Evolutionary conservation across 1,139 yeast species (phyloP).

Genomic region (Candida sanyaensis): DNA sequence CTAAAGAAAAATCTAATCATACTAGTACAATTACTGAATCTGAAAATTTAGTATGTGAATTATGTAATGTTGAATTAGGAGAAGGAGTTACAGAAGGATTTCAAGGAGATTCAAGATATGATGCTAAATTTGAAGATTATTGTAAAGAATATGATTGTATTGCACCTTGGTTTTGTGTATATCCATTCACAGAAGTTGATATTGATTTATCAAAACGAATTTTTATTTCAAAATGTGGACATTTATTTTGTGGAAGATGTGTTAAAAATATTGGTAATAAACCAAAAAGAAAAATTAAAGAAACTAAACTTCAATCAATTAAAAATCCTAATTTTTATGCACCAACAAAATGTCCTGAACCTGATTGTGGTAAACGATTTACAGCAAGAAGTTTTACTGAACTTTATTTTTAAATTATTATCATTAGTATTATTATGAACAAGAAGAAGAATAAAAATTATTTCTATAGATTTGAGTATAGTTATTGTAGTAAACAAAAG

Average conservation of each 20-base stretch:
- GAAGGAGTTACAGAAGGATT: conserved; percentile 65
- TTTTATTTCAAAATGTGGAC: conserved; percentile 78
- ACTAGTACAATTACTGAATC: conserved; percentile 37
- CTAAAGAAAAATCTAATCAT: conserved; percentile 27
- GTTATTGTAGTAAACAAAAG: no score
- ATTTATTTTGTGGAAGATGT: conserved; percentile 85
- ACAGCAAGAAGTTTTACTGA: conserved; percentile 40
- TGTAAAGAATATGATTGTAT: conserved; percentile 34
- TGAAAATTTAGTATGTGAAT: conserved; percentile 53
- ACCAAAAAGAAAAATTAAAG: conserved; percentile 22
- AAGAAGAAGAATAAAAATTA: no score
- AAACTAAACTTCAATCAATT: conserved; percentile 26
- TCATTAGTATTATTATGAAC: no score
- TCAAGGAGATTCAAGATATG: conserved; percentile 31
- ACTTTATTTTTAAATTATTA: conserved; percentile 29
- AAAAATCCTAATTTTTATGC: conserved; percentile 49
- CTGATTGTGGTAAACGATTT: conserved; percentile 38
- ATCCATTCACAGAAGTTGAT: conserved; percentile 55
- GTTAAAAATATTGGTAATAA: conserved; percentile 57
- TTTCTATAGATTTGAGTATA: no score
- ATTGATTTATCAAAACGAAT: conserved; percentile 65
- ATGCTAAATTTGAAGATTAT: conserved; percentile 27
- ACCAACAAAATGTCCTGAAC: conserved; percentile 50
- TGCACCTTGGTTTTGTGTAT: conserved; percentile 68
- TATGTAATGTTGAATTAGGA: conserved; percentile 73